phyloP scores from a whole-genome alignment of 768 basidiomycete species.

The Leccinellum luteum region DNA sequence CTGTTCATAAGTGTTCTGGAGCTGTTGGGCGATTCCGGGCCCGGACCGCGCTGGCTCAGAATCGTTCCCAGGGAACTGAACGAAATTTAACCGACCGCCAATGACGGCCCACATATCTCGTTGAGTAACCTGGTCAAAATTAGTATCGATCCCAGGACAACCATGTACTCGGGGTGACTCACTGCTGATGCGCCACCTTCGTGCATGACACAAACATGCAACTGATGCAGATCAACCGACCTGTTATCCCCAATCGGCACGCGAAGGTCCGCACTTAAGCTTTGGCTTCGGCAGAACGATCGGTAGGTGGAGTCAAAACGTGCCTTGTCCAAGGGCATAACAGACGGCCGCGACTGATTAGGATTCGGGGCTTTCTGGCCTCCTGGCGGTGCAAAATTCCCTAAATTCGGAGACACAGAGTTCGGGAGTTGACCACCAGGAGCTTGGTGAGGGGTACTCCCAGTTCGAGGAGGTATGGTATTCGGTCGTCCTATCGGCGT shows the following conservation, averaged over 20 bases:
- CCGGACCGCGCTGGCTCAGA: conserved; percentile 60
- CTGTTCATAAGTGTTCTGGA: conserved; percentile 59
- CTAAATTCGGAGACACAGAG: conserved; percentile 35
- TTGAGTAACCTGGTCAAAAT: conserved; percentile 43
- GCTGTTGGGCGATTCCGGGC: conserved; percentile 57
- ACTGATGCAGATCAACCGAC: conserved; percentile 53
- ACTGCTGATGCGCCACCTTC: conserved; percentile 55
- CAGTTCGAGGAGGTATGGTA: conserved; percentile 38
- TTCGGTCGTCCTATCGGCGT: conserved; percentile 29
- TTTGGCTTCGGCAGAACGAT: conserved; percentile 43
- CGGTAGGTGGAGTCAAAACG: conserved; percentile 54
- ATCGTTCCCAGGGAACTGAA: conserved; percentile 60
- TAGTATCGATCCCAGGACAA: conserved; percentile 8
- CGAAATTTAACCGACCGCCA: conserved; percentile 64
- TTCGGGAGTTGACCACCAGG: conserved; percentile 28
- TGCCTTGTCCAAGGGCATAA: conserved; percentile 44
- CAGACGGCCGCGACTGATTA: conserved; percentile 16
- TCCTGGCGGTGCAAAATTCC: conserved; percentile 21
- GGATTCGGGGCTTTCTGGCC: conserved; percentile 24
- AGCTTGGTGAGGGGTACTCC: conserved; percentile 38
- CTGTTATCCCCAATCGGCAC: conserved; percentile 51
- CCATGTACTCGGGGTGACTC: conserved; percentile 17
- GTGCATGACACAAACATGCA: conserved; percentile 59
- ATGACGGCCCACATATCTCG: conserved; percentile 65
- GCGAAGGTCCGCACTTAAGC: conserved; percentile 38